Conservation (phyloP, 306 rosid genomes). For the Gastrolobium bilobum region DNA sequence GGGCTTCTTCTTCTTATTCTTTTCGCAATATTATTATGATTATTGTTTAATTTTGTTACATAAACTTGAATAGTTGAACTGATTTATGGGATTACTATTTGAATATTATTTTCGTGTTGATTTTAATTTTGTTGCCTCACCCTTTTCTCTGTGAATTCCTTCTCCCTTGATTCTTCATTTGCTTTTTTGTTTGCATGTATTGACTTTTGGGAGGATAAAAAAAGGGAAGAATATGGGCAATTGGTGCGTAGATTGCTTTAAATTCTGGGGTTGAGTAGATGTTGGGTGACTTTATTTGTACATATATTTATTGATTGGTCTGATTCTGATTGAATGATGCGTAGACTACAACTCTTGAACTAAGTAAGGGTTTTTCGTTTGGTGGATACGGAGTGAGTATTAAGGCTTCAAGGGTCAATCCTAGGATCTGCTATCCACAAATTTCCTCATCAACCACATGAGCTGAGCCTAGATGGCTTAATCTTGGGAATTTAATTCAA, state of each 20-base stretch:
- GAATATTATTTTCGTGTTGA: slow-evolving; percentile 4
- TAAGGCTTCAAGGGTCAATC: slow-evolving; percentile 25
- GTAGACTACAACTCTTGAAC: slow-evolving; percentile 4
- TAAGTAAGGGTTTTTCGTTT: slow-evolving; percentile 33
- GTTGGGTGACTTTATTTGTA: slow-evolving; percentile 7
- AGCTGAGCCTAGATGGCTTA: slow-evolving; percentile 21
- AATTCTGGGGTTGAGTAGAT: slow-evolving; percentile 23
- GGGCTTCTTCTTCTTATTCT: background rate
- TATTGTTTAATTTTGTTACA: slow-evolving; percentile 20
- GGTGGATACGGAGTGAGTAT: slow-evolving; percentile 12
- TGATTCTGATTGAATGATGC: slow-evolving; percentile 21
- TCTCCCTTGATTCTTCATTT: slow-evolving; percentile 21
- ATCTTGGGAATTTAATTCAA: slow-evolving; percentile 17
- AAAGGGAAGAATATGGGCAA: background rate
- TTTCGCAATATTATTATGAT: background rate
- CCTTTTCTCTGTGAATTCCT: slow-evolving; percentile 4
- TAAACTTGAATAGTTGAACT: background rate
- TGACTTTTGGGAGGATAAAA: slow-evolving; percentile 11
- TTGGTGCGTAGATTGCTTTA: slow-evolving; percentile 26
- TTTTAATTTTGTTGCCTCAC: background rate
- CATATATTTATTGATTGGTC: background rate
- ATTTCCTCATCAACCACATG: slow-evolving; percentile 30
- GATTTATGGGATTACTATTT: slow-evolving; percentile 5
- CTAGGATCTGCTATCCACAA: slow-evolving; percentile 20
- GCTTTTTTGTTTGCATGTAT: slow-evolving; percentile 17